phyloP scores from a whole-genome alignment of 2,329 filamentous ascomycete species.

The Ophiocordyceps camponoti-leonardi region DNA sequence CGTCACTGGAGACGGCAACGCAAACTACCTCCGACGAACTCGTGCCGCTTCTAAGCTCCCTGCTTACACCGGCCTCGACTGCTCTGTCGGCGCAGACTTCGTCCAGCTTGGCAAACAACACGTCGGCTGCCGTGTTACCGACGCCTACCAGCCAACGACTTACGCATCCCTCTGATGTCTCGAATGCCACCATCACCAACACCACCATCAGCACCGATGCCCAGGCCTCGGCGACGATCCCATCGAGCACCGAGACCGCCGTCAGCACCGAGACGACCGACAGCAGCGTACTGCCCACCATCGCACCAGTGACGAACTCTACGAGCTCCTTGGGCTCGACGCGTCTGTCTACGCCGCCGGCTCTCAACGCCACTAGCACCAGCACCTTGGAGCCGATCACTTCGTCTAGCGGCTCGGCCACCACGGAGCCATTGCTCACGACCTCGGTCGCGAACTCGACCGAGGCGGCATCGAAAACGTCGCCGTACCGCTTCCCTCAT shows the following conservation, averaged over 20 bases:
- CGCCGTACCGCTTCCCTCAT: not conserved
- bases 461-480: not conserved
- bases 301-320: constrained; percentile 1
- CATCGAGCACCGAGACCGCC: constrained; percentile 1
- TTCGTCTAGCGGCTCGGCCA: not conserved
- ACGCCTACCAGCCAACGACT: constrained; percentile 1
- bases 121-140: not conserved
- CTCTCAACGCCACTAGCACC: not conserved
- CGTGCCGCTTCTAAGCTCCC: not conserved
- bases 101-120: not conserved
- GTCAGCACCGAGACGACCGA: not conserved
- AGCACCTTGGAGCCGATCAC: not conserved
- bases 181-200: constrained; percentile 1
- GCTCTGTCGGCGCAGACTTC: not conserved
- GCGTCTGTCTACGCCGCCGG: not conserved
- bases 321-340: not conserved
- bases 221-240: constrained; percentile 3
- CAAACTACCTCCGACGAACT: not conserved
- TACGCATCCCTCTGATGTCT: constrained; percentile 1
- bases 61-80: not conserved
- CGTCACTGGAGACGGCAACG: not conserved
- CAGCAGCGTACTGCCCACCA: not conserved
- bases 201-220: not conserved
- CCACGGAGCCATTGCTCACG: constrained; percentile 1
- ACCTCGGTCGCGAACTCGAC: constrained; percentile 2